Percentiles rank a stretch among this genome's conserved stretches.
These are phyloP conservation scores for Citrus reticulata DNA, from an alignment of 345 rosid genomes.

Conservation along the genomic window DNA sequence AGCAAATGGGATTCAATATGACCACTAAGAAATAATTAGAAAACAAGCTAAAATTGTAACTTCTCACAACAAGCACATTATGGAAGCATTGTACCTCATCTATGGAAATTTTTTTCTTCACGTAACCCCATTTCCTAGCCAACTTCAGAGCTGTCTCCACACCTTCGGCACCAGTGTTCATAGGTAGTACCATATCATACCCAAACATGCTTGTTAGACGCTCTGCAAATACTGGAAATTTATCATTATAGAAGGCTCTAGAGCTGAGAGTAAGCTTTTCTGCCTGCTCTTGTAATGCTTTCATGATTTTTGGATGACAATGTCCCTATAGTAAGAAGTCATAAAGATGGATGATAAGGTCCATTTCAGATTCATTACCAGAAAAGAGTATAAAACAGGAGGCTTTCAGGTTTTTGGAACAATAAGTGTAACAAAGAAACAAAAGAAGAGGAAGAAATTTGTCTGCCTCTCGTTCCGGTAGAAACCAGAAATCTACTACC, in stretches of 20 bases:
- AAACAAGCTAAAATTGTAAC: neutral
- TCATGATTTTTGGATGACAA: conserved; percentile 86
- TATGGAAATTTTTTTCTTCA: conserved; percentile 66
- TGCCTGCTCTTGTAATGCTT: conserved; percentile 81
- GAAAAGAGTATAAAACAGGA: neutral
- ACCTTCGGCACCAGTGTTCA: conserved; percentile 99
- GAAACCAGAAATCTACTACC: neutral
- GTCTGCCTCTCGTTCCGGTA: neutral
- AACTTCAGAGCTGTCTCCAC: conserved; percentile 92
- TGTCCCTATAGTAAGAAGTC: conserved; percentile 60
- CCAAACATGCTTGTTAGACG: conserved; percentile 79
- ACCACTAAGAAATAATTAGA: neutral
- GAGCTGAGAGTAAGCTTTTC: conserved; percentile 83
- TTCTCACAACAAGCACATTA: neutral
- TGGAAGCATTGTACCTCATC: conserved; percentile 51
- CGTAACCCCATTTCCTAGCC: conserved; percentile 98
- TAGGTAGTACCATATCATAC: conserved; percentile 95
- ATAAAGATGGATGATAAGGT: neutral
- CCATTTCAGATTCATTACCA: neutral
- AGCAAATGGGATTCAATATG: neutral
- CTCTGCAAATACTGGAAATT: conserved; percentile 78
- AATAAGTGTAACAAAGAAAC: neutral
- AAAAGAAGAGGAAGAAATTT: neutral
- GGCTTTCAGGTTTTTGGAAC: neutral
- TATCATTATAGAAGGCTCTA: conserved; percentile 84